Evolutionary conservation across 495 filamentous ascomycete genomes (phyloP).

Genomic region (Apiosordaria backusii): DNA sequence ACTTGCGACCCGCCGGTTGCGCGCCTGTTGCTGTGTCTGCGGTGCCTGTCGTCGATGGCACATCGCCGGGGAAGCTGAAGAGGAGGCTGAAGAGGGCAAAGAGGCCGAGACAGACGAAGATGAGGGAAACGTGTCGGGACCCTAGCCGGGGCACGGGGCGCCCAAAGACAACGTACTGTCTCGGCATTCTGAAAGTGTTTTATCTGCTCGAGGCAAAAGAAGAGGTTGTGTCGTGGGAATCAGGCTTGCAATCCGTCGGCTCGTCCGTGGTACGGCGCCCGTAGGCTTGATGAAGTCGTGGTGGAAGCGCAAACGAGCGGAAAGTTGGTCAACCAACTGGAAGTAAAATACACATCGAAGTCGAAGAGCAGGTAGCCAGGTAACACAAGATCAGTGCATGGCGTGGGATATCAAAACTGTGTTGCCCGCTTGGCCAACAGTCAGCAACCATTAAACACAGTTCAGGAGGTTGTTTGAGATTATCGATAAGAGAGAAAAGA

Average conservation of each 20-base stretch:
- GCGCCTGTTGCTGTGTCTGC: slow-evolving; percentile 35
- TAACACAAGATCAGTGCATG: neutral
- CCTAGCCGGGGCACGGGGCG: slow-evolving; percentile 41
- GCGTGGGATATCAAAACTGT: neutral
- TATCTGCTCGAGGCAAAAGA: neutral
- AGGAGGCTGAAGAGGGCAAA: slow-evolving; percentile 47
- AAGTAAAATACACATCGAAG: neutral
- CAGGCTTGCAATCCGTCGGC: too few relatives aligned
- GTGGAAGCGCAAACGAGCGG: neutral
- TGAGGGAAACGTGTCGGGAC: slow-evolving; percentile 43
- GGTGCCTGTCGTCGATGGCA: slow-evolving; percentile 26
- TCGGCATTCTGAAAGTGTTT: slow-evolving; percentile 37
- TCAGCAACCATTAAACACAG: too few relatives aligned
- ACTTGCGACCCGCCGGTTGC: slow-evolving; percentile 37
- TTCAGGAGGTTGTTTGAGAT: neutral
- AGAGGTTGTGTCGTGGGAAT: neutral
- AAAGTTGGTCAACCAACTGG: neutral
- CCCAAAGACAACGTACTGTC: slow-evolving; percentile 47
- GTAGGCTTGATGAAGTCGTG: neutral
- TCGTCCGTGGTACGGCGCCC: too few relatives aligned
- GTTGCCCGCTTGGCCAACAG: neutral
- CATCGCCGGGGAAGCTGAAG: slow-evolving; percentile 39
- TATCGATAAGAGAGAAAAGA: neutral
- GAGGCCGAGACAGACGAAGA: slow-evolving; percentile 42
- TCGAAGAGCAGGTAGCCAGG: too few relatives aligned